Percentiles rank a stretch among this genome's conserved stretches.
These are phyloP conservation scores for Stephanodiscus triporus DNA, from an alignment of 108 stramenopile species.

Conservation along the genomic window DNA sequence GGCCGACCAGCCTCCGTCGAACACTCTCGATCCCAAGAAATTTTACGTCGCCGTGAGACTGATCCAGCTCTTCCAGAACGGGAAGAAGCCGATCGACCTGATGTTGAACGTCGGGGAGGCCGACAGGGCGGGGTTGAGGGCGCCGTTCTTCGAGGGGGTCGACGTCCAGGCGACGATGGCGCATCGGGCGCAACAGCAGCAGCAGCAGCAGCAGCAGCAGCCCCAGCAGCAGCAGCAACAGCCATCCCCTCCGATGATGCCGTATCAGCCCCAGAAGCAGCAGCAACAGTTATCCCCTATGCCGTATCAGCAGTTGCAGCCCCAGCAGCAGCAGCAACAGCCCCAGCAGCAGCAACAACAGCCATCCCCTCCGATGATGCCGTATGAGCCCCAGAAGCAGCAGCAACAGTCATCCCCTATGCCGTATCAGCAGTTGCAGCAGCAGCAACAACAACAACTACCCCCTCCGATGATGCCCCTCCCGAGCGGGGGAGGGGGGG, in stretches of 20 bases:
- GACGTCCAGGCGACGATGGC: conserved; percentile 19
- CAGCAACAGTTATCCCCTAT: conserved; percentile 8
- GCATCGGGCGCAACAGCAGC: not conserved
- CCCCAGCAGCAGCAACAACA: conserved; percentile 11
- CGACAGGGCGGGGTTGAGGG: conserved; percentile 36
- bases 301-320: conserved; percentile 21
- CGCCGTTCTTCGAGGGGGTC: conserved; percentile 76
- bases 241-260: conserved; percentile 6
- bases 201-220: conserved; percentile 15
- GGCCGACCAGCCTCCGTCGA: conserved; percentile 67
- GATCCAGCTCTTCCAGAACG: conserved; percentile 88
- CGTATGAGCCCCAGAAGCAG: conserved; percentile 1
- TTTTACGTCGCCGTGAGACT: conserved; percentile 79
- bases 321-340: conserved; percentile 36
- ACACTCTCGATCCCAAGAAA: conserved; percentile 66
- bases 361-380: conserved; percentile 9
- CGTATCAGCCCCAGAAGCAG: conserved; percentile 4
- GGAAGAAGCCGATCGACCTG: conserved; percentile 65
- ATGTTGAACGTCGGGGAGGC: conserved; percentile 57
- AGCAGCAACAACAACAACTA: conserved; percentile 33
- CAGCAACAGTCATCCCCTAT: conserved; percentile 8
- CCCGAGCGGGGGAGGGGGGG: too few relatives aligned
- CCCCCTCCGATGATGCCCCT: conserved; percentile 9
- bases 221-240: conserved; percentile 33
- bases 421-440: conserved; percentile 21